Evolutionary conservation across 495 filamentous ascomycete genomes (phyloP), one percentile per base, ranked within the genome.

Genomic region (Talaromyces thailandensis): DNA sequence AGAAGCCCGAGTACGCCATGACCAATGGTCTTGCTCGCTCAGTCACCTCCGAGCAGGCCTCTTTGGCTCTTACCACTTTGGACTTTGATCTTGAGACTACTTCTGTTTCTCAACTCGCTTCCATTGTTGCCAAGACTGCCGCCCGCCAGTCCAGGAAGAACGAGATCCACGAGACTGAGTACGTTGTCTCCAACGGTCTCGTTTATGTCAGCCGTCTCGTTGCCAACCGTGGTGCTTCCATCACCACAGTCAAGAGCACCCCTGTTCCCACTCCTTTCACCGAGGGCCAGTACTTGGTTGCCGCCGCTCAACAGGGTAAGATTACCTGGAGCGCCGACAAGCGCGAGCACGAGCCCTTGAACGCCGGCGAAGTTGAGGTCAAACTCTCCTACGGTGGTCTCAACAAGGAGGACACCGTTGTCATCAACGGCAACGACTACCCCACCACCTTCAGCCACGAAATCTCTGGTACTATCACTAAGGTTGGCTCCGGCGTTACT

Each of bases 391-490:
- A 64, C 0, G 70, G 69, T 7, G 77, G 78, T 6, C 32, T 82
- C 7, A 81, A 81, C 65, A 73, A 73, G 14, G 80, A 83, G 61
- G 67, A 81, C 3, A 60, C 64, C 6, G 31, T 68, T 1, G 67
- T 69, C 1, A 68, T 78, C 58, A 79, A 74, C 6, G 75, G 62
- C 64, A 69, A 70, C 26, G 58, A 57, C 11, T 68, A 76, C 28
- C 37, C 63, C 25, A 43, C 62, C 2, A 62, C 60, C 18, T 65
- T 83, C 26, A 79, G 80, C 5, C 64, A 70, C 18, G 78, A 83
- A 62, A 73, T 73, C 31, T 65, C 68, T 12, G 82, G 81, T n/a
- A 63, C 79, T 9, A 67, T 85, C 26, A 71, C 70, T 9, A 64
- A 61, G 5, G 69, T 75, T 5, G 72, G 69, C 3, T 61, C 64